Evolutionary conservation across 768 basidiomycete species (phyloP), one percentile per base, ranked within the genome.

Genomic region (Hypholoma fasciculare): DNA sequence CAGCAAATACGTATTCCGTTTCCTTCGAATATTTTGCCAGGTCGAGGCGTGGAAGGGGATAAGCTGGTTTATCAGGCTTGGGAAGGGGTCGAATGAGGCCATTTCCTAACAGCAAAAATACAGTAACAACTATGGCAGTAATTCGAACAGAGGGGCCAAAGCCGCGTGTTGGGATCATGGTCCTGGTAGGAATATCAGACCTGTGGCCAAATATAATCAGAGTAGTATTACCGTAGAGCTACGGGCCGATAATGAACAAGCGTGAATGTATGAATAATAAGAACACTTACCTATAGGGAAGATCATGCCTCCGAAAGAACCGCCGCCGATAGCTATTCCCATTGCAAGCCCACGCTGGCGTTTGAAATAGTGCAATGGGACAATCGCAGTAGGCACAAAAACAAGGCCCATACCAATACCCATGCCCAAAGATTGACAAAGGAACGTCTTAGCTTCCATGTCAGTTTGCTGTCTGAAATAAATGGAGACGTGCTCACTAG

Each of bases 381-480:
- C 70, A 8, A 74, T 71, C 5, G 78, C 68, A 5, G 81, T 76
- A 0, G 84, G 85, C 7, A 82, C 65, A 67, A 82, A 84, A 13
- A 82, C 66, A 11, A 83, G 65, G 1, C 83, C 82, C 8, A 77
- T 71, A n/a, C 80, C 80, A 8, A 71, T 61, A 0, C 85, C 85
- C 69, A 82, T 79, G 9, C 80, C 82, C n/a, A 87, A 63, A 12
- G 78, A 82, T 68, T 87, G 84, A 4, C 78, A 72, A 4, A 83
- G 71, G 65, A 86, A 82, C 2, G 63, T 55, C 49, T 62, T 14
- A 2, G 13, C 4, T 13, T 4, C 40, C 20, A 49, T 3, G 27
- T 49, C 48, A 49, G 23, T 13, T 34, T 30, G 7, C 6, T 27
- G 12, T 11, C 3, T 8, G 16, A 16, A 49, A 16, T 23, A 26